phyloP scores from a whole-genome alignment of 2,329 filamentous ascomycete species.

The Aspergillus neotritici region DNA sequence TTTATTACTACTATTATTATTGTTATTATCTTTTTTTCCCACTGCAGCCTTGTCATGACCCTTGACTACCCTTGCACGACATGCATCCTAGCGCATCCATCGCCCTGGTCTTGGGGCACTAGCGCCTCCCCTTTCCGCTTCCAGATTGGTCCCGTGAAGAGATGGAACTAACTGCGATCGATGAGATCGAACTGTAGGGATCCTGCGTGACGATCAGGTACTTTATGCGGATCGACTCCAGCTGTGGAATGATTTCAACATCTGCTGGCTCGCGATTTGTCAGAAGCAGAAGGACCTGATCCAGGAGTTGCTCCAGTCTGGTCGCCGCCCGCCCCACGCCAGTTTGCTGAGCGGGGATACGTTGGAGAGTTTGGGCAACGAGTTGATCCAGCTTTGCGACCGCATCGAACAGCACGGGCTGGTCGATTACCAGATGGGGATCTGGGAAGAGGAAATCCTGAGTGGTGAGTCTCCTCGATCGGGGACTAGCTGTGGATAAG shows the following conservation, averaged over 20 bases:
- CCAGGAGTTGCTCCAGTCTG: slow-evolving; percentile 53
- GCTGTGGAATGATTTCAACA: slow-evolving; percentile 92
- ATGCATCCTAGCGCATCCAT: too few relatives aligned
- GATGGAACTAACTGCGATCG: slow-evolving; percentile 6
- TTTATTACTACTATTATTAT: slow-evolving; percentile 31
- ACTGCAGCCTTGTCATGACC: neutral
- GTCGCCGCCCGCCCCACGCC: slow-evolving; percentile 52
- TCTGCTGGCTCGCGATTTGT: slow-evolving; percentile 78
- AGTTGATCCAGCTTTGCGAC: slow-evolving; percentile 78
- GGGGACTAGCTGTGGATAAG: neutral
- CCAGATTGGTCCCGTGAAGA: neutral
- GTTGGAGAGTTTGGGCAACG: slow-evolving; percentile 73
- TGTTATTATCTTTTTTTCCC: slow-evolving; percentile 16
- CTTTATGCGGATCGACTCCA: slow-evolving; percentile 71
- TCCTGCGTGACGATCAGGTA: slow-evolving; percentile 74
- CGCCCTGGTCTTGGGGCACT: neutral
- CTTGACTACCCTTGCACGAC: too few relatives aligned
- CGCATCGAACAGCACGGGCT: slow-evolving; percentile 84
- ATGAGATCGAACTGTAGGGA: slow-evolving; percentile 49
- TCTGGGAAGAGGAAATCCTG: slow-evolving; percentile 91
- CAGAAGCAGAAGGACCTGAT: slow-evolving; percentile 77
- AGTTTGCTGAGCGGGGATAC: slow-evolving; percentile 62
- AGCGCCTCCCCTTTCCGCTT: neutral
- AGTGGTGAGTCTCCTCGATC: slow-evolving; percentile 55
- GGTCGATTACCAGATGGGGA: slow-evolving; percentile 94